Conservation (phyloP, 768 basidiomycete species). For the Trametes maxima region DNA sequence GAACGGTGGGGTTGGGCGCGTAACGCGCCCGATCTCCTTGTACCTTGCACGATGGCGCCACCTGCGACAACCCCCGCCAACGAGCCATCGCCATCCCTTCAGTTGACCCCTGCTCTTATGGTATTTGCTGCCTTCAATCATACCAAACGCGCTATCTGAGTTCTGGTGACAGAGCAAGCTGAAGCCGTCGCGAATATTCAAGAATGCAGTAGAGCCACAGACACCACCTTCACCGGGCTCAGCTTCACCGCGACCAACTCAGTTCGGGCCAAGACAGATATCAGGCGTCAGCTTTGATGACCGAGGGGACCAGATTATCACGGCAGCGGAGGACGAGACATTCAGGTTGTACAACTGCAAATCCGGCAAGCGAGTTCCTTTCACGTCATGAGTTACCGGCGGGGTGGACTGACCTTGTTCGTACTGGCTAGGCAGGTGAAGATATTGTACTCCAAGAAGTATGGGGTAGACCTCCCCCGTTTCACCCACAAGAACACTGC, state of each 20-base stretch:
- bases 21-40: conserved; percentile 11
- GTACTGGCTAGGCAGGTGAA: conserved; percentile 59
- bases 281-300: conserved; percentile 93
- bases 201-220: conserved; percentile 67
- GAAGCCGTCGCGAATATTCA: conserved; percentile 90
- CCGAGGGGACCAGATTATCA: conserved; percentile 82
- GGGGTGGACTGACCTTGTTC: conserved; percentile 32
- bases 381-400: conserved; percentile 16
- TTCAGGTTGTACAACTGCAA: conserved; percentile 89
- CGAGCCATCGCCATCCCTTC: conserved; percentile 22
- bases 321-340: conserved; percentile 89
- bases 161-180: conserved; percentile 56
- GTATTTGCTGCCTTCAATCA: conserved; percentile 21
- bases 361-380: conserved; percentile 85
- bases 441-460: conserved; percentile 90
- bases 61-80: conserved; percentile 19
- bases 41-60: conserved; percentile 19
- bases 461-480: conserved; percentile 91
- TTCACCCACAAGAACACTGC: conserved; percentile 91
- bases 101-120: conserved; percentile 36
- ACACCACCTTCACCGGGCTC: conserved; percentile 46
- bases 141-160: neutral
- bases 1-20: conserved; percentile 5
- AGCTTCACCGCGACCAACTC: conserved; percentile 32
- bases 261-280: conserved; percentile 62